Conservation (phyloP, 2,329 filamentous ascomycete genomes). For the Cladophialophora psammophila region DNA sequence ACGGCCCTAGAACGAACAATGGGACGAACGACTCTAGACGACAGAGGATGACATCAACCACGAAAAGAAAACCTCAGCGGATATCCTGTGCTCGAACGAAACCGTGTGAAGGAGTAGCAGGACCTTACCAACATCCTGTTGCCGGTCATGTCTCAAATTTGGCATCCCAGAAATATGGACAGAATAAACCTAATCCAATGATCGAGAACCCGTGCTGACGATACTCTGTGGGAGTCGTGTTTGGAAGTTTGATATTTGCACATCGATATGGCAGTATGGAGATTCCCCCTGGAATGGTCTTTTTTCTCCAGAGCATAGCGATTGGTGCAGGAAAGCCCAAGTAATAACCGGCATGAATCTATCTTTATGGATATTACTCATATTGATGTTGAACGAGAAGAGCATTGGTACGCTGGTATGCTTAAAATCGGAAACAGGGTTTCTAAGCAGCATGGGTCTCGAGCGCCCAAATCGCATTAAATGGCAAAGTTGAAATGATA, state of each 20-base stretch:
- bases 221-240: not conserved
- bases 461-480: not conserved
- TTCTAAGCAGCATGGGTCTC: conserved; percentile 1
- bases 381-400: conserved; percentile 16
- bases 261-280: not conserved
- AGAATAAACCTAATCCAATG: not conserved
- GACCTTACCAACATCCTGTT: not conserved
- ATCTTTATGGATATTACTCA: conserved; percentile 19
- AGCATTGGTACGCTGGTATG: not conserved
- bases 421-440: not conserved
- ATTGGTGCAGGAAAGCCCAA: conserved; percentile 12
- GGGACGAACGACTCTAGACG: not conserved
- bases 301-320: conserved; percentile 13
- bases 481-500: conserved; percentile 8
- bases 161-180: not conserved
- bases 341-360: conserved; percentile 11
- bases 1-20: not conserved
- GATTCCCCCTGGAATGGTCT: conserved; percentile 1
- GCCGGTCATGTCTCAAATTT: not conserved
- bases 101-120: not conserved
- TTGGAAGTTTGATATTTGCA: not conserved
- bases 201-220: not conserved
- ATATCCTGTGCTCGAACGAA: not conserved
- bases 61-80: not conserved
- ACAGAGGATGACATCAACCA: not conserved